phyloP scores from a whole-genome alignment of 306 rosid genomes.

The Dalbergia cochinchinensis region DNA sequence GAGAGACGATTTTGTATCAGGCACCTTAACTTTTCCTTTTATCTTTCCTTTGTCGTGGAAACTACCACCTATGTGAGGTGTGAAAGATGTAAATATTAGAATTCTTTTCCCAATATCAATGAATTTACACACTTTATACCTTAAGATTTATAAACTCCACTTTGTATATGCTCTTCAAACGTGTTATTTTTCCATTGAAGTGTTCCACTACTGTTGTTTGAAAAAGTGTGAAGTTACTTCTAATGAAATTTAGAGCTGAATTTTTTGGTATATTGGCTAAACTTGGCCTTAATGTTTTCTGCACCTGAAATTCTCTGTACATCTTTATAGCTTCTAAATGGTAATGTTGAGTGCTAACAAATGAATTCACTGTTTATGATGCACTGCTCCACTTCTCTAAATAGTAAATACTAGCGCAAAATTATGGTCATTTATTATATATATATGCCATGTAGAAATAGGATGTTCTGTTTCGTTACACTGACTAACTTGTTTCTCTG shows the following conservation, averaged over 20 bases:
- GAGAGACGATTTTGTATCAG: constrained; percentile 27
- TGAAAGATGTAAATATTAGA: neutral
- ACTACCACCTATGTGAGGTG: neutral
- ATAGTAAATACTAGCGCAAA: neutral
- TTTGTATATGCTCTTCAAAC: neutral
- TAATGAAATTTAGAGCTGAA: neutral
- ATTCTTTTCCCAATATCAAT: neutral
- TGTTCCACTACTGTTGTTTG: neutral
- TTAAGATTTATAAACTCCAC: neutral
- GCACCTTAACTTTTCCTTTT: neutral
- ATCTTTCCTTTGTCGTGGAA: constrained; percentile 9
- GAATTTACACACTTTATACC: neutral
- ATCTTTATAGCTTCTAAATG: neutral
- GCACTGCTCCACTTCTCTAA: neutral
- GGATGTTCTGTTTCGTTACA: neutral
- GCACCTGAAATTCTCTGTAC: neutral
- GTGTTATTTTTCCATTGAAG: no score
- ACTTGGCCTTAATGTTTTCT: neutral
- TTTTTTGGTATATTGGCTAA: neutral
- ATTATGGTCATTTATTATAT: neutral
- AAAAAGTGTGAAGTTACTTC: neutral
- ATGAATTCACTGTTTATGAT: neutral
- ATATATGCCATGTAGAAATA: neutral
- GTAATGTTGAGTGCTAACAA: neutral
- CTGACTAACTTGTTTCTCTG: neutral